These are phyloP conservation scores for Vigna nakashimae DNA, from an alignment of 306 rosid species.

Conservation along the genomic window DNA sequence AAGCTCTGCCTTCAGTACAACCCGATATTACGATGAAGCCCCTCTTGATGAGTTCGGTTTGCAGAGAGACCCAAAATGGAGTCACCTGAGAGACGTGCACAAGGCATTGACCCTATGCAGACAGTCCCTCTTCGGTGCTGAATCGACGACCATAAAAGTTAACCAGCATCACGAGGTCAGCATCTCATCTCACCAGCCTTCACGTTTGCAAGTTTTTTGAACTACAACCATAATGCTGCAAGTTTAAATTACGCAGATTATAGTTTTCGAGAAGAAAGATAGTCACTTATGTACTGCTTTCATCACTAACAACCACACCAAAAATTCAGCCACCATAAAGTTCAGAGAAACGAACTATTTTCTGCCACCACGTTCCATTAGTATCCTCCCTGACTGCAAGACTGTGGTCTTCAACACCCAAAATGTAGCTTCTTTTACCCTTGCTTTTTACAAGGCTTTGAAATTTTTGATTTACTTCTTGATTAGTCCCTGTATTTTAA, in stretches of 20 bases:
- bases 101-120: conserved; percentile 73
- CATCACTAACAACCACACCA: conserved; percentile 77
- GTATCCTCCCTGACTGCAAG: conserved; percentile 92
- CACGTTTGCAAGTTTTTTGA: no score
- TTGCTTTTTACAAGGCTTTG: conserved; percentile 40
- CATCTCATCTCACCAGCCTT: conserved; percentile 8
- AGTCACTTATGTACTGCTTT: conserved; percentile 76
- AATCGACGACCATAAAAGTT: conserved; percentile 31
- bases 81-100: conserved; percentile 83
- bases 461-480: conserved; percentile 2
- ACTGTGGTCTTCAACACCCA: conserved; percentile 79
- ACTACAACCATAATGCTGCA: neutral
- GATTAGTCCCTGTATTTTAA: conserved; percentile 16
- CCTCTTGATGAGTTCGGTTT: conserved; percentile 92
- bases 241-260: conserved; percentile 56
- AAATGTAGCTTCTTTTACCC: conserved; percentile 41
- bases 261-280: conserved; percentile 57
- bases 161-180: conserved; percentile 61
- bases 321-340: conserved; percentile 29
- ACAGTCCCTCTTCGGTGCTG: conserved; percentile 62
- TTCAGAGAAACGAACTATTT: conserved; percentile 60
- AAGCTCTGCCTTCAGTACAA: conserved; percentile 72
- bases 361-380: conserved; percentile 83
- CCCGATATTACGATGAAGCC: conserved; percentile 95
- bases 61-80: conserved; percentile 90